A percentile compares a stretch with the other conserved stretches of the same genome.
Conservation (phyloP, 116 monocot species). For the Papilionanthe hybrid region DNA sequence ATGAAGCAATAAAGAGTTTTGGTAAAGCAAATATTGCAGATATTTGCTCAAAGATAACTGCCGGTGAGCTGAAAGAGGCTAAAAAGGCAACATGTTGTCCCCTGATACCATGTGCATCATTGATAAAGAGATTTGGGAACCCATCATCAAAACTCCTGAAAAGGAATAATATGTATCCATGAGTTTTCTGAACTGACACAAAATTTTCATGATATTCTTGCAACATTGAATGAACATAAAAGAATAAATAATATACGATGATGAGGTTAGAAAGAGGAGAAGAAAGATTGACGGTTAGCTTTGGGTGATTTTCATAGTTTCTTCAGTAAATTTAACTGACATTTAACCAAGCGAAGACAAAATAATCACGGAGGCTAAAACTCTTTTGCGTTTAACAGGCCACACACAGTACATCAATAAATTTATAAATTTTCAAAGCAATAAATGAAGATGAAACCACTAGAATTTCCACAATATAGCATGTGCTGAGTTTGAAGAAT, state of each 20-base stretch:
- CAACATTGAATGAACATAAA: neutral
- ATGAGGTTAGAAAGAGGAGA: neutral
- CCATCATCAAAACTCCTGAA: constrained; percentile 89
- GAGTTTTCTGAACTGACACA: neutral
- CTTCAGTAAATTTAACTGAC: no score
- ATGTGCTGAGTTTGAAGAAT: no score
- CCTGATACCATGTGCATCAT: constrained; percentile 79
- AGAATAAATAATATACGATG: neutral
- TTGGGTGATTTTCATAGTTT: no score
- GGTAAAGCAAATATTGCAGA: constrained; percentile 92
- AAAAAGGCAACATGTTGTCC: constrained; percentile 97
- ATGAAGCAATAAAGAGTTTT: constrained; percentile 82
- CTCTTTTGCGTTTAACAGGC: no score
- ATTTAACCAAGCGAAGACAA: no score
- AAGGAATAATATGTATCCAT: neutral
- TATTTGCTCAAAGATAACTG: constrained; percentile 85
- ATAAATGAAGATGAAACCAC: no score
- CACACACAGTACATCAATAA: no score
- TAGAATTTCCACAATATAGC: no score
- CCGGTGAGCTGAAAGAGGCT: constrained; percentile 90
- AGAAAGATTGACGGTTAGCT: neutral
- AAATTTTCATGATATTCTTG: neutral
- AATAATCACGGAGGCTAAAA: no score
- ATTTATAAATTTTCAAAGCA: no score
- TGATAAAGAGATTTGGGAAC: constrained; percentile 88